Conservation (phyloP, 352 stramenopile species). For the Aphanomyces astaci region DNA sequence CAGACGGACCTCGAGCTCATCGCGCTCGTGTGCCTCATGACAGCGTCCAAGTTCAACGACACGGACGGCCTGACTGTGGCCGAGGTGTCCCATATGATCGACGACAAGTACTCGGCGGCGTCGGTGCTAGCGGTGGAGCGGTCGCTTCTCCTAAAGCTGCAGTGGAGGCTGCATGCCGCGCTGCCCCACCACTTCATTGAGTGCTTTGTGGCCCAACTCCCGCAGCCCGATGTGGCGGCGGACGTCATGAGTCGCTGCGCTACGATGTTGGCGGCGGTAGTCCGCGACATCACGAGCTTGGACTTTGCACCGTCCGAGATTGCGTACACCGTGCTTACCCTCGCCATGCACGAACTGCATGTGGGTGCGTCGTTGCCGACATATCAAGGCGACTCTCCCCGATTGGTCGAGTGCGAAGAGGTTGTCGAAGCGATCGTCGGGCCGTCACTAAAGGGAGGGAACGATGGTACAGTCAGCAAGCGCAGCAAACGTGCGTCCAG, state of each 20-base stretch:
- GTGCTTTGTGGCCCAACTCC: background rate
- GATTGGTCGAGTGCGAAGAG: background rate
- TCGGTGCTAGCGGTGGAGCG: background rate
- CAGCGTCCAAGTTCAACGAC: slow-evolving; percentile 22
- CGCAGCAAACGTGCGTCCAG: slow-evolving; percentile 9
- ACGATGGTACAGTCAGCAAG: background rate
- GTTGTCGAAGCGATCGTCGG: background rate
- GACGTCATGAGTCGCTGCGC: background rate
- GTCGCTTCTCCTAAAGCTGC: background rate
- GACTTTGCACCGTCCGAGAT: slow-evolving; percentile 1
- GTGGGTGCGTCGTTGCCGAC: background rate
- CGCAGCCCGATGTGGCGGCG: background rate
- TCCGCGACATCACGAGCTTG: slow-evolving; percentile 2
- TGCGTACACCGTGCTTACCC: background rate
- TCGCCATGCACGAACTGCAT: slow-evolving; percentile 3
- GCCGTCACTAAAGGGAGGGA: background rate
- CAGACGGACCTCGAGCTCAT: slow-evolving; percentile 10
- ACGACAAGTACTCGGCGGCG: background rate
- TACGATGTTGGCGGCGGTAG: background rate
- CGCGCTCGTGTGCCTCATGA: slow-evolving; percentile 14
- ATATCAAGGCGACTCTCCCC: background rate
- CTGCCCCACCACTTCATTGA: slow-evolving; percentile 16
- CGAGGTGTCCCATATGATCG: slow-evolving; percentile 5
- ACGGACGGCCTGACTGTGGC: slow-evolving; percentile 5
- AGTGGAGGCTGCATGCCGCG: slow-evolving; percentile 12